These are phyloP conservation scores for Wickerhamiella pararugosa DNA, from an alignment of 1,139 yeast genomes.

Conservation along the genomic window DNA sequence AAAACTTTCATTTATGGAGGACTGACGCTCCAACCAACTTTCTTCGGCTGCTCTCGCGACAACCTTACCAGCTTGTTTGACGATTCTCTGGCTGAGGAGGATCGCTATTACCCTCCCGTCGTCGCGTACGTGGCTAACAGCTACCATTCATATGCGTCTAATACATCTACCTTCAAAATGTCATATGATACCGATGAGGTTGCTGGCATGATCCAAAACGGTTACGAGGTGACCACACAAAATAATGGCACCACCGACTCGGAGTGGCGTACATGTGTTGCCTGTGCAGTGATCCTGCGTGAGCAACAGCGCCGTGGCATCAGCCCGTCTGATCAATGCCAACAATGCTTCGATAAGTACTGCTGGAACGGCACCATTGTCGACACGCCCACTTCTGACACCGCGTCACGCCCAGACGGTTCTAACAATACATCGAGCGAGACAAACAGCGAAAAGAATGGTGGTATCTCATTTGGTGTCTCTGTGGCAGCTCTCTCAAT, in stretches of 20 bases:
- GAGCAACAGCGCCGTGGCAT: conserved; percentile 53
- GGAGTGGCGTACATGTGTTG: conserved; percentile 69
- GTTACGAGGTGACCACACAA: conserved; percentile 64
- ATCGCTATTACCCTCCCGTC: conserved; percentile 43
- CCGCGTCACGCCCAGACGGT: conserved; percentile 7
- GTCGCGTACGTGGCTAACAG: conserved; percentile 69
- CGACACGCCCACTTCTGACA: conserved; percentile 2
- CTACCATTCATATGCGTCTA: conserved; percentile 51
- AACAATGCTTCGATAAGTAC: conserved; percentile 51
- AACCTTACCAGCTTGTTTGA: conserved; percentile 39
- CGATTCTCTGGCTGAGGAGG: conserved; percentile 12
- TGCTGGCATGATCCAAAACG: conserved; percentile 54
- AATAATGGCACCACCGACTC: conserved; percentile 56
- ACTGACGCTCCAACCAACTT: conserved; percentile 32
- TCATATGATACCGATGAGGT: conserved; percentile 48
- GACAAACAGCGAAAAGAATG: no score
- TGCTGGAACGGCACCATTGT: conserved; percentile 56
- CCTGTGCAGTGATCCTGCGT: conserved; percentile 80
- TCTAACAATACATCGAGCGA: no score
- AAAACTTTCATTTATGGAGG: conserved; percentile 43
- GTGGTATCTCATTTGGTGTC: no score
- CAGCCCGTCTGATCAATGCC: conserved; percentile 56
- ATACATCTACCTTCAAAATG: conserved; percentile 62
- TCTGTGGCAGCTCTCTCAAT: no score
- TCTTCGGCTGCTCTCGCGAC: conserved; percentile 63